Base-by-base conservation (phyloP, 2,329 filamentous ascomycete genomes). In the Penicillium freii region DNA sequence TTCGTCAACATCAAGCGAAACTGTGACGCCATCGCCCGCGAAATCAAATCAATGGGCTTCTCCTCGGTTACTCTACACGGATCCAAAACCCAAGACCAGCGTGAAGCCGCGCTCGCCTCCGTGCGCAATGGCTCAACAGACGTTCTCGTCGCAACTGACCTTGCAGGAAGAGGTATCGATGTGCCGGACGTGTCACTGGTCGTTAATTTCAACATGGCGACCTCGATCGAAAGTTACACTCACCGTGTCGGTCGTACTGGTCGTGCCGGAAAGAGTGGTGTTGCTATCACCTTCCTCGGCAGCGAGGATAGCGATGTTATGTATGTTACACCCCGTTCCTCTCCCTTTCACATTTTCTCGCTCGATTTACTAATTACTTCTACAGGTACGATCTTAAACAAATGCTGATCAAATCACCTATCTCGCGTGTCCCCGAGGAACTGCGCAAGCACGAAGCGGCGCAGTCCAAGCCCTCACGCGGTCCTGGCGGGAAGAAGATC, bases 1-100 rank as follows among this genome's bases (percentile, higher is more conserved):
- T 99, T 99, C 74, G 94, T 99, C 84, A 99, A 99, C 77, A 97
- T 97, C 86, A 97, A 97, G 79, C 90, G 92, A 67, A 97, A 97
- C 79, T 97, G 93, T 79, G 94, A 99, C 73, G 90, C 91, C 58
- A 89, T 99, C 47, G 93, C 93, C 3, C 85, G 91, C 60, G 93
- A 97, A 71, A 94, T 99, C 80, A 94, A 96, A 72, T 84, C 89
- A 51, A 94, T 94, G 87, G 94, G 94, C 66, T 94, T 92, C 82
- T 90, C 86, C 21, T 86, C 89, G 8, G 92, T 96, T 68, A 97
- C 93, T 0, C 80, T 99, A 33, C 94, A 99, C 78, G 93, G 94
- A 62, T 91, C 87, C 79, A 99, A 99, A 77, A 96, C 93, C 0
- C 94, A 99, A 77, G 94, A 97, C 59, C 94, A 99, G 83, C 88